Percentiles rank a stretch among this genome's conserved stretches.
Conservation (phyloP, 495 filamentous ascomycete species). For the Aspergillus egyptiacus region DNA sequence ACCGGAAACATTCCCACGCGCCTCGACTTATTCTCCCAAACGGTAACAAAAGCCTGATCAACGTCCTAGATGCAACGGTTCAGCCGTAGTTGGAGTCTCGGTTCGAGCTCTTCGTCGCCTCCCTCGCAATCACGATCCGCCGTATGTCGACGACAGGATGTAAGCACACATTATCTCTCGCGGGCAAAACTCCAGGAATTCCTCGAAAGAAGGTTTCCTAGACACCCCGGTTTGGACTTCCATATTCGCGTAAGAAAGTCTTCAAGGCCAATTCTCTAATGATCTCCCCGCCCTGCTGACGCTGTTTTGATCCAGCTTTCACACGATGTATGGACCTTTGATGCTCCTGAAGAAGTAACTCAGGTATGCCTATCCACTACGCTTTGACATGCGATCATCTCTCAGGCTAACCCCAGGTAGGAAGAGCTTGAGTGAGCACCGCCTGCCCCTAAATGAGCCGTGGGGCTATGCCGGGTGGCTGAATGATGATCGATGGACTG, state of each 20-base stretch:
- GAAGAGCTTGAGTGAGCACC: slow-evolving; percentile 25
- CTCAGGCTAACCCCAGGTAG: slow-evolving; percentile 15
- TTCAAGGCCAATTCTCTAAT: neutral
- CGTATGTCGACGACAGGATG: slow-evolving; percentile 10
- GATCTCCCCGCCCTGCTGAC: neutral
- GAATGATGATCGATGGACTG: slow-evolving; percentile 3
- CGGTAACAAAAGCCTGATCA: neutral
- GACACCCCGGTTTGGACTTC: slow-evolving; percentile 27
- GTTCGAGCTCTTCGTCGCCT: slow-evolving; percentile 4
- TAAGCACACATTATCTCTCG: slow-evolving; percentile 24
- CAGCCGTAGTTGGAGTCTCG: neutral
- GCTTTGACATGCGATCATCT: neutral
- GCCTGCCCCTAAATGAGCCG: slow-evolving; percentile 4
- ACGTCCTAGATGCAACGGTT: slow-evolving; percentile 4
- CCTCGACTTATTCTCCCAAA: slow-evolving; percentile 1
- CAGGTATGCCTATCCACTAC: slow-evolving; percentile 15
- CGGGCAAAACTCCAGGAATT: slow-evolving; percentile 25
- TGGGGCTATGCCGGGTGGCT: slow-evolving; percentile 15
- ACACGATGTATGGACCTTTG: slow-evolving; percentile 33
- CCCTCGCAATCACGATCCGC: neutral
- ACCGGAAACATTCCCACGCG: neutral
- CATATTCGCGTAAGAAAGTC: slow-evolving; percentile 21
- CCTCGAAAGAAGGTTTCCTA: slow-evolving; percentile 30
- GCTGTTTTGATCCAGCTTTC: slow-evolving; percentile 18
- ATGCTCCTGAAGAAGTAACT: slow-evolving; percentile 26